A percentile compares a stretch with the other conserved stretches of the same genome.
Evolutionary conservation across 2,329 filamentous ascomycete genomes (phyloP).

Genomic region (Samsoniella hepiali): DNA sequence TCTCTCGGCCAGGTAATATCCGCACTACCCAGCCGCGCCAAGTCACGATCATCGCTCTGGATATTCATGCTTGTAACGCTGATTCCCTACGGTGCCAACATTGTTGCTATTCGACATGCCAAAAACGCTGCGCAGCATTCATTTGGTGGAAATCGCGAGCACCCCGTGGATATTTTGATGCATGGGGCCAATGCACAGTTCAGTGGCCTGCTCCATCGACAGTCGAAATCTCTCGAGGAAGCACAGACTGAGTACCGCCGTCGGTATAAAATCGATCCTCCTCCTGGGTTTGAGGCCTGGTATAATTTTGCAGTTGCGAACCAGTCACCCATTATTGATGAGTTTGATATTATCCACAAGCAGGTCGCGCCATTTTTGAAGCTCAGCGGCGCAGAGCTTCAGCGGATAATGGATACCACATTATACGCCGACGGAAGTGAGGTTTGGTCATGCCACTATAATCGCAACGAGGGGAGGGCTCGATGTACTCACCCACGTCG

Average conservation of each 20-base stretch:
- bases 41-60: constrained; percentile 30
- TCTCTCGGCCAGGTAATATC: constrained; percentile 31
- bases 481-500: constrained; percentile 34
- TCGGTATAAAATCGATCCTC: constrained; percentile 42
- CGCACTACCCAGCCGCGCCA: constrained; percentile 32
- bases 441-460: constrained; percentile 37
- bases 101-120: constrained; percentile 24
- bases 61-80: constrained; percentile 29
- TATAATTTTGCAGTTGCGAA: constrained; percentile 39
- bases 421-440: constrained; percentile 29
- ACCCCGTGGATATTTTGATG: constrained; percentile 37
- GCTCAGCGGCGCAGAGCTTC: constrained; percentile 35
- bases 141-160: constrained; percentile 22
- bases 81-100: constrained; percentile 30
- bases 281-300: constrained; percentile 46
- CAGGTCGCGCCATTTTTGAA: constrained; percentile 40
- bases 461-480: constrained; percentile 26
- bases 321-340: constrained; percentile 46
- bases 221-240: constrained; percentile 36
- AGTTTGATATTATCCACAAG: constrained; percentile 44
- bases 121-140: constrained; percentile 17
- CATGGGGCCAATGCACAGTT: constrained; percentile 31
- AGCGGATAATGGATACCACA: constrained; percentile 27
- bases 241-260: constrained; percentile 41
- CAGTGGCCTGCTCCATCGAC: constrained; percentile 29